Percentiles rank a stretch among this genome's conserved stretches.
phyloP scores from a whole-genome alignment of 345 rosid genomes.

The Anacardium occidentale region DNA sequence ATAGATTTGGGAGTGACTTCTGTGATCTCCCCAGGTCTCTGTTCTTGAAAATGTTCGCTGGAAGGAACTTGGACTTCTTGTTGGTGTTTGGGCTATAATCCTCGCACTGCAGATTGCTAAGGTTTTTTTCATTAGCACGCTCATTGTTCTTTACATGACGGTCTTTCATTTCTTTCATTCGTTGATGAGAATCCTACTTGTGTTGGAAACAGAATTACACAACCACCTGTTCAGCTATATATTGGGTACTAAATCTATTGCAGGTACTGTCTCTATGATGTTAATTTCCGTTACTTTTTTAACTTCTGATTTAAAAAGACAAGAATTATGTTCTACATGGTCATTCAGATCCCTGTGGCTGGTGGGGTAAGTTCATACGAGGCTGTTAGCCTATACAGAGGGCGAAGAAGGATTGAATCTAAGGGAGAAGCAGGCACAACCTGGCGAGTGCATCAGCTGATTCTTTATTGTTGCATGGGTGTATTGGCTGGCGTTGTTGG shows the following conservation, averaged over 20 bases:
- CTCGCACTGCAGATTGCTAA: constrained; percentile 42
- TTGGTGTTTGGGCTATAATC: constrained; percentile 38
- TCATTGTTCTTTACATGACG: not conserved
- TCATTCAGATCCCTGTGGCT: constrained; percentile 41
- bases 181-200: constrained; percentile 9
- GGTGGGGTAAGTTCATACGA: constrained; percentile 37
- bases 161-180: not conserved
- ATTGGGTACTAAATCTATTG: constrained; percentile 37
- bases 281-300: not conserved
- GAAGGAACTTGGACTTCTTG: constrained; percentile 46
- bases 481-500: constrained; percentile 43
- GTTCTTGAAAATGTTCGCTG: constrained; percentile 41
- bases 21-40: constrained; percentile 32
- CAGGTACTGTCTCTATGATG: constrained; percentile 34
- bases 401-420: constrained; percentile 39
- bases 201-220: constrained; percentile 32
- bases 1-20: not conserved
- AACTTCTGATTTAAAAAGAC: not conserved
- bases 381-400: constrained; percentile 40
- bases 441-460: constrained; percentile 33
- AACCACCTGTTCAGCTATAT: constrained; percentile 38
- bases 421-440: constrained; percentile 35
- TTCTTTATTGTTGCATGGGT: constrained; percentile 35
- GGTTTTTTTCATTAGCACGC: constrained; percentile 23
- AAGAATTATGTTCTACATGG: not conserved